These are phyloP conservation scores for Heliamphora pulchella DNA, from an alignment of 179 eudicot genomes.

Conservation along the genomic window DNA sequence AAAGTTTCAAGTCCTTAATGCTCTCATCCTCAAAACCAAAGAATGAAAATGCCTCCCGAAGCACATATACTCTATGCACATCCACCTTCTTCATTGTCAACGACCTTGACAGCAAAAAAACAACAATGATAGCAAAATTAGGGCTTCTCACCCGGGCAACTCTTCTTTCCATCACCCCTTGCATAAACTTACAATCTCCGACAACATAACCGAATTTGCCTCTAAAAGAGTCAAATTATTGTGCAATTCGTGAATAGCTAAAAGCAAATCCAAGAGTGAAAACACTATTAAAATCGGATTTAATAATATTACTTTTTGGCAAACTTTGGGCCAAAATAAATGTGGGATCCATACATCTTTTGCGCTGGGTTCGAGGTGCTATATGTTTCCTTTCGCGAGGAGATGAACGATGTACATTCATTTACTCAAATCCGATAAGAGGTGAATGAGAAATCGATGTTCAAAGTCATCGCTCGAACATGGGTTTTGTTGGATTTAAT, in stretches of 20 bases:
- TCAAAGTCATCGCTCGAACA: too few relatives aligned
- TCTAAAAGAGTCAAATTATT: conserved; percentile 76
- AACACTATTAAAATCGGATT: conserved; percentile 23
- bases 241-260: conserved; percentile 56
- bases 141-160: conserved; percentile 52
- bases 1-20: conserved; percentile 69
- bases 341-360: too few relatives aligned
- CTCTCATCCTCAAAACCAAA: conserved; percentile 97
- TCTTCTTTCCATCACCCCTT: conserved; percentile 89
- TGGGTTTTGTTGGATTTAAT: too few relatives aligned
- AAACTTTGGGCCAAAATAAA: too few relatives aligned
- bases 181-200: conserved; percentile 64
- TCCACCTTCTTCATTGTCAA: conserved; percentile 77
- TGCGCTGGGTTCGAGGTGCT: too few relatives aligned
- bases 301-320: too few relatives aligned
- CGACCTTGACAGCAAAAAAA: conserved; percentile 60
- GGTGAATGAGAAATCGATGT: too few relatives aligned
- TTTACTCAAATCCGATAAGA: too few relatives aligned
- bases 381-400: too few relatives aligned
- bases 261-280: conserved; percentile 46
- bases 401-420: too few relatives aligned
- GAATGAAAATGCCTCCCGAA: conserved; percentile 65
- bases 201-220: conserved; percentile 43
- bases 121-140: conserved; percentile 73
- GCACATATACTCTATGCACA: conserved; percentile 62